Conservation (phyloP, 2,329 filamentous ascomycete species). For the Aspergillus calidoustus region DNA sequence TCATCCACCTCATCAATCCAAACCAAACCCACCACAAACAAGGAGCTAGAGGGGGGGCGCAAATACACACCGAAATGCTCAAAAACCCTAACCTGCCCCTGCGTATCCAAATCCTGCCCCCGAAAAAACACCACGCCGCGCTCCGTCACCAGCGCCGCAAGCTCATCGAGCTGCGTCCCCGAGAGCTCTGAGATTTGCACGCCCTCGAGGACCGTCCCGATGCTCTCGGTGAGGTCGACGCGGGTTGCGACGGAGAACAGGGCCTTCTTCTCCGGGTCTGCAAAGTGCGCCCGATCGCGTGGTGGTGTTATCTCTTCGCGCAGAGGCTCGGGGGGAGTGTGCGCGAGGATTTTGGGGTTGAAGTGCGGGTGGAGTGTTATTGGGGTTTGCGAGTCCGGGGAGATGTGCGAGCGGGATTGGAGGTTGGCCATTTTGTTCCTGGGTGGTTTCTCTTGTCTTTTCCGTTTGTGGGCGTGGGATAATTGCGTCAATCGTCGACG, state of each 20-base stretch:
- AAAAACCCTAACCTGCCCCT: conserved; percentile 46
- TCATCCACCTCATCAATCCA: too few species aligned
- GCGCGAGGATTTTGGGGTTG: conserved; percentile 51
- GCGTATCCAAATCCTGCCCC: conserved; percentile 49
- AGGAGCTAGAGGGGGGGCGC: too few species aligned
- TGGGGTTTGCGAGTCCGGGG: conserved; percentile 55
- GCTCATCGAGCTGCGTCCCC: conserved; percentile 54
- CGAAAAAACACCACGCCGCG: conserved; percentile 54
- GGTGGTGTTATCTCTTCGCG: conserved; percentile 34
- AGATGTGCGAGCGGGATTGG: conserved; percentile 54
- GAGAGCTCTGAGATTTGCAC: conserved; percentile 53
- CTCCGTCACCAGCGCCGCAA: conserved; percentile 54
- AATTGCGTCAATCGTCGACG: background rate
- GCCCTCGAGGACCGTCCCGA: conserved; percentile 42
- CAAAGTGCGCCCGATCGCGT: conserved; percentile 37
- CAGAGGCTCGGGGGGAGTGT: conserved; percentile 47
- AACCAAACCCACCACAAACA: too few species aligned
- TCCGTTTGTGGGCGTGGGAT: background rate
- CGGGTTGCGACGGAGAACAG: conserved; percentile 37
- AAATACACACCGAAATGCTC: conserved; percentile 50
- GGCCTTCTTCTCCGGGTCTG: conserved; percentile 48
- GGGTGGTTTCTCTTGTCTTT: too few species aligned
- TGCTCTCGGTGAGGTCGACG: conserved; percentile 43
- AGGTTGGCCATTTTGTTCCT: conserved; percentile 38
- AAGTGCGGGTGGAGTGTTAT: conserved; percentile 53